Evolutionary conservation across 2,329 filamentous ascomycete species (phyloP).

Genomic region (Pleoardoris graminearum): DNA sequence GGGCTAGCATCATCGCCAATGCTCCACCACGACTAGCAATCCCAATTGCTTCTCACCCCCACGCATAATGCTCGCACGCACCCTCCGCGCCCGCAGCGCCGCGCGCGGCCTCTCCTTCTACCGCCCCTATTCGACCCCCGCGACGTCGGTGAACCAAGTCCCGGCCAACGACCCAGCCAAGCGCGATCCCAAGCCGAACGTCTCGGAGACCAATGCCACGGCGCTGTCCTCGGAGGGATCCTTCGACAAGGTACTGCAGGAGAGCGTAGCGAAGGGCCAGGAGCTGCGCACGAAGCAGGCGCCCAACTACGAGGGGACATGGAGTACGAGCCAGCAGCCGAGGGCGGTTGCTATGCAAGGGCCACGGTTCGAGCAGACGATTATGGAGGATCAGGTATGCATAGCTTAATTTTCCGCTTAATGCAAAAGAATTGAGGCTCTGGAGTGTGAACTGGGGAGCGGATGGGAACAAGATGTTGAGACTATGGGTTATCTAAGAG

Average conservation of each 20-base stretch:
- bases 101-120: slow-evolving; percentile 30
- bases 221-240: slow-evolving; percentile 56
- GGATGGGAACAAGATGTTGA: neutral
- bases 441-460: neutral
- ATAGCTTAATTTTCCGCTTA: neutral
- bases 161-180: slow-evolving; percentile 66
- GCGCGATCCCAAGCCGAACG: slow-evolving; percentile 53
- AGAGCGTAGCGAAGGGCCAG: slow-evolving; percentile 58
- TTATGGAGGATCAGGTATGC: slow-evolving; percentile 85
- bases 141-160: slow-evolving; percentile 60
- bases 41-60: slow-evolving; percentile 9
- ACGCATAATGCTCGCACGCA: slow-evolving; percentile 30
- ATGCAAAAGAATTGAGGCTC: neutral
- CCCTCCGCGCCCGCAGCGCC: slow-evolving; percentile 34
- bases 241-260: slow-evolving; percentile 59
- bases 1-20: slow-evolving; percentile 4
- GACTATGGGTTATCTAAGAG: neutral
- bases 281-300: slow-evolving; percentile 70
- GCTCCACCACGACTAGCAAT: neutral
- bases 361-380: slow-evolving; percentile 95
- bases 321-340: slow-evolving; percentile 84
- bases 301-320: slow-evolving; percentile 79
- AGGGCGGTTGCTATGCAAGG: slow-evolving; percentile 85
- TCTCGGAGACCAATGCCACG: slow-evolving; percentile 64
- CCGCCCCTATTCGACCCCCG: slow-evolving; percentile 30